phyloP scores from a whole-genome alignment of 2,329 filamentous ascomycete species.

The Botrytis paeoniae region DNA sequence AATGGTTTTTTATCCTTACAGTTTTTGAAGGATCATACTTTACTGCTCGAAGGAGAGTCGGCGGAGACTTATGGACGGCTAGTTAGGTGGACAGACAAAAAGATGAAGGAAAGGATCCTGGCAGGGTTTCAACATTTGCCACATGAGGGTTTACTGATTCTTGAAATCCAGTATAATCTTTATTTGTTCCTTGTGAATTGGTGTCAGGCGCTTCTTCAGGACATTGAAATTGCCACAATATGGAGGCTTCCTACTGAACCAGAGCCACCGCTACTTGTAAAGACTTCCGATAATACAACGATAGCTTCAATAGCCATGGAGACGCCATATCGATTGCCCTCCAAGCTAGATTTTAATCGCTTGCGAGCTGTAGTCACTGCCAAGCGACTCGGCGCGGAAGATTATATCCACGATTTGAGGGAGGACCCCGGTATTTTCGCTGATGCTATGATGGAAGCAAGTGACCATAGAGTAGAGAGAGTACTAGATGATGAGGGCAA shows the following conservation, averaged over 20 bases:
- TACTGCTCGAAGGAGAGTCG: neutral
- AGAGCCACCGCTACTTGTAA: neutral
- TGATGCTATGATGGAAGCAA: neutral
- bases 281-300: neutral
- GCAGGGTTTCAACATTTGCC: neutral
- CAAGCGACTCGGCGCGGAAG: neutral
- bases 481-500: neutral
- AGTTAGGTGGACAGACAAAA: neutral
- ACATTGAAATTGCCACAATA: neutral
- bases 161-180: neutral
- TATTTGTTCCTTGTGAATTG: neutral
- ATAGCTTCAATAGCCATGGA: neutral
- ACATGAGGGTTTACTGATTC: neutral
- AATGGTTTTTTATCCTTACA: rapidly evolving
- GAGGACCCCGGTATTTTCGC: neutral
- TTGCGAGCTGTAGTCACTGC: neutral
- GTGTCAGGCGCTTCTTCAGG: neutral
- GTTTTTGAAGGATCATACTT: neutral
- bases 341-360: neutral
- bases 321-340: neutral
- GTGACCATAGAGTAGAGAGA: neutral
- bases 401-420: neutral
- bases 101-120: too few relatives aligned
- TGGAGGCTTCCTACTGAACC: neutral
- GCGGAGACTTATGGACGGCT: neutral